phyloP scores from a whole-genome alignment of 768 basidiomycete genomes.

The Coprinopsis marcescibilis region DNA sequence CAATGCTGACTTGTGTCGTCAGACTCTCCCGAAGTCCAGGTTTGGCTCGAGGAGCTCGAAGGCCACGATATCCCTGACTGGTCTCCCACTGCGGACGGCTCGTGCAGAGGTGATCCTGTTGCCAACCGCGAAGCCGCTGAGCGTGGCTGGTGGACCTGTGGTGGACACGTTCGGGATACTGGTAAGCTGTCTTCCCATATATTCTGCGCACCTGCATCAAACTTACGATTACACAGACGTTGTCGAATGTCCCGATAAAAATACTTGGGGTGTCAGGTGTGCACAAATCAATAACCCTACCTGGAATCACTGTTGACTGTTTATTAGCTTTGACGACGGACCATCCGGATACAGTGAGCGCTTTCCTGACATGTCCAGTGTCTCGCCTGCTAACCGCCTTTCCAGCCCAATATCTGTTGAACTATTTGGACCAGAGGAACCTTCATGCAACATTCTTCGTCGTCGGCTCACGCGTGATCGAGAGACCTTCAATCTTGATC shows the following conservation, averaged over 20 bases:
- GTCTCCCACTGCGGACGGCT: slow-evolving; percentile 59
- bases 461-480: slow-evolving; percentile 79
- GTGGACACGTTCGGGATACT: slow-evolving; percentile 53
- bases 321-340: slow-evolving; percentile 73
- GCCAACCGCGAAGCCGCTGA: slow-evolving; percentile 51
- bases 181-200: slow-evolving; percentile 22
- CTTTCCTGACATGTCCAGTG: neutral
- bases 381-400: slow-evolving; percentile 8
- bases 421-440: slow-evolving; percentile 59
- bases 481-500: slow-evolving; percentile 66
- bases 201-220: neutral
- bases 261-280: slow-evolving; percentile 71
- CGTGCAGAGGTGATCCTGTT: slow-evolving; percentile 54
- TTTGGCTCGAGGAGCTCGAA: slow-evolving; percentile 75
- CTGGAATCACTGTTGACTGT: slow-evolving; percentile 4
- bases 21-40: slow-evolving; percentile 58
- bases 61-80: slow-evolving; percentile 64
- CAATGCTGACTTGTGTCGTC: slow-evolving; percentile 3
- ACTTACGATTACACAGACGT: slow-evolving; percentile 38
- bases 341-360: slow-evolving; percentile 75
- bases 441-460: slow-evolving; percentile 88
- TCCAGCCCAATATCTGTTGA: slow-evolving; percentile 52
- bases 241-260: slow-evolving; percentile 57
- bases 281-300: too few relatives aligned
- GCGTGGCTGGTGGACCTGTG: slow-evolving; percentile 91